phyloP scores from a whole-genome alignment of 208 protist genomes.

The Naegleria gruberi region DNA sequence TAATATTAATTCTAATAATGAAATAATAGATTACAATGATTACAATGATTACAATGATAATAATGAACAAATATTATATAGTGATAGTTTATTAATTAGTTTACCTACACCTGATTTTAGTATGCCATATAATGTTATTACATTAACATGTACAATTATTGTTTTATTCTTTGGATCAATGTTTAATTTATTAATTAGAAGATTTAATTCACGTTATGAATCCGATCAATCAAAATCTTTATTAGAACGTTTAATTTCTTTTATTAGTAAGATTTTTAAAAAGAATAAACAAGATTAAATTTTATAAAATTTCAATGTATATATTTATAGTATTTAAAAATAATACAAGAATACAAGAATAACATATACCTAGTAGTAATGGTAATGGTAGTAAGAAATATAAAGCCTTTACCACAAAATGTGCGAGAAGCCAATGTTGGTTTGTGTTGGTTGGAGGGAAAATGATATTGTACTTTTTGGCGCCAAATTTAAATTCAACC shows the following conservation, averaged over 20 bases:
- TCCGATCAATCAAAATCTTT: background rate
- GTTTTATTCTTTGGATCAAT: constrained; percentile 4
- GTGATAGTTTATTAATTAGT: background rate
- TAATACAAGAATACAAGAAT: too few species aligned
- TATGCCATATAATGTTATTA: constrained; percentile 15
- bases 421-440: too few species aligned
- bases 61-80: background rate
- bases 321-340: too few species aligned
- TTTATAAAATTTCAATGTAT: too few species aligned
- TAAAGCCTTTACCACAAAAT: too few species aligned
- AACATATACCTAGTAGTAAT: too few species aligned
- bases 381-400: too few species aligned
- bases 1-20: background rate
- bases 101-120: constrained; percentile 19
- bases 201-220: background rate
- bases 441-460: too few species aligned
- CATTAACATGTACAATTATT: background rate
- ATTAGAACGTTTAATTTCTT: background rate
- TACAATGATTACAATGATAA: background rate
- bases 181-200: background rate
- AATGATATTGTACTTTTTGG: too few species aligned
- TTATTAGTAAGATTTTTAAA: too few species aligned
- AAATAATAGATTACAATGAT: background rate
- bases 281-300: too few species aligned
- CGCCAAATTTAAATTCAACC: too few species aligned